phyloP scores from a whole-genome alignment of 2,329 filamentous ascomycete species.

The Intubia oerlemansii region DNA sequence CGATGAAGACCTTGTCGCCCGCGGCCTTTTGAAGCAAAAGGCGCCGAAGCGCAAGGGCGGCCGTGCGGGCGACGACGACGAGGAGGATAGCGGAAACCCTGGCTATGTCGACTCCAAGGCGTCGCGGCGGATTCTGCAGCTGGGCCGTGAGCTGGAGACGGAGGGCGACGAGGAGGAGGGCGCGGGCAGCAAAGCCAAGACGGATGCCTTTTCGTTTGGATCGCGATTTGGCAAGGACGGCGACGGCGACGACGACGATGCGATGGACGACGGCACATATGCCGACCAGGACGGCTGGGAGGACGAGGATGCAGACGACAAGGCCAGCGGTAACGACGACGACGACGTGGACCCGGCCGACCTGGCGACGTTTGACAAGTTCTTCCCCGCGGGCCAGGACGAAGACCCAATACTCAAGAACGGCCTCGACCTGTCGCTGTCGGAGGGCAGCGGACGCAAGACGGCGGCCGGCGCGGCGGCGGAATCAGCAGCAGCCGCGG shows the following conservation, averaged over 20 bases:
- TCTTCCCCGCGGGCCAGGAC: slow-evolving; percentile 52
- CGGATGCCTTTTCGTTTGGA: slow-evolving; percentile 61
- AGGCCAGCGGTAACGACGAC: slow-evolving; percentile 44
- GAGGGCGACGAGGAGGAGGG: slow-evolving; percentile 32
- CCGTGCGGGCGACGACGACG: slow-evolving; percentile 35
- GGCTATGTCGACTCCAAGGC: slow-evolving; percentile 76
- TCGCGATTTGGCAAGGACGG: slow-evolving; percentile 47
- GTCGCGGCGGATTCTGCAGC: slow-evolving; percentile 70
- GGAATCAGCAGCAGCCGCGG: slow-evolving; percentile 7
- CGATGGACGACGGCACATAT: slow-evolving; percentile 24
- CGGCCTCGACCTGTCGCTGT: slow-evolving; percentile 9
- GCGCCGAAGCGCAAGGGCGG: slow-evolving; percentile 46
- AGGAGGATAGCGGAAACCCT: slow-evolving; percentile 10
- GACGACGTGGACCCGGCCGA: slow-evolving; percentile 77
- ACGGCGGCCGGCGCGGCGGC: slow-evolving; percentile 20
- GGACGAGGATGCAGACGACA: slow-evolving; percentile 52
- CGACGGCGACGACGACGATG: slow-evolving; percentile 30
- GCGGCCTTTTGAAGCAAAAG: slow-evolving; percentile 51
- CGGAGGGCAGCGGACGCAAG: not conserved
- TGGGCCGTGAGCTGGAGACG: slow-evolving; percentile 72
- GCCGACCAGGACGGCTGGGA: slow-evolving; percentile 52
- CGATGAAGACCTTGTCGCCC: slow-evolving; percentile 62
- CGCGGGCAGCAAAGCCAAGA: slow-evolving; percentile 18
- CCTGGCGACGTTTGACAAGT: slow-evolving; percentile 76
- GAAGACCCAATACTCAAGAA: slow-evolving; percentile 53